A percentile compares a stretch with the other conserved stretches of the same genome.
Conservation (phyloP, 2,329 filamentous ascomycete genomes). For the Verticillium albo-atrum region DNA sequence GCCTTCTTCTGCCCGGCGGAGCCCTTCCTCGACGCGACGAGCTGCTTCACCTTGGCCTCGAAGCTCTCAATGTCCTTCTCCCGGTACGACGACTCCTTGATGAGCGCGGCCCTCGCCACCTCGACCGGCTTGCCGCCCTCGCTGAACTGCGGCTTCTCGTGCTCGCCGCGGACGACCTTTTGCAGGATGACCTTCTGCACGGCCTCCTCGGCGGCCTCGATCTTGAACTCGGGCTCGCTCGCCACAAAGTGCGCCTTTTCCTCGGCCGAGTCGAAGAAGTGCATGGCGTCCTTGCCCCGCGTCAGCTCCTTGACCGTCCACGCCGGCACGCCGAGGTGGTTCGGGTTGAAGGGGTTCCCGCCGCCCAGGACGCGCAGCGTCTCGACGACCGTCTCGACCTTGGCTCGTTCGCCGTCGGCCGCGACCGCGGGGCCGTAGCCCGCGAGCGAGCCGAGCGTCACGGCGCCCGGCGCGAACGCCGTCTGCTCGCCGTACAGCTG, state of each 20-base stretch:
- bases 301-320: slow-evolving; percentile 17
- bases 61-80: slow-evolving; percentile 28
- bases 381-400: slow-evolving; percentile 22
- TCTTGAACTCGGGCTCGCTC: slow-evolving; percentile 18
- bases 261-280: slow-evolving; percentile 9
- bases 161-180: slow-evolving; percentile 27
- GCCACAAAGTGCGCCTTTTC: slow-evolving; percentile 11
- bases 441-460: slow-evolving; percentile 27
- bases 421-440: slow-evolving; percentile 28
- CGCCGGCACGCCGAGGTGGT: slow-evolving; percentile 14
- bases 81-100: slow-evolving; percentile 31
- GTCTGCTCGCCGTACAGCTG: slow-evolving; percentile 14
- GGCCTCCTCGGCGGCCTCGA: slow-evolving; percentile 27
- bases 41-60: slow-evolving; percentile 31
- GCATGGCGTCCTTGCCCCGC: slow-evolving; percentile 12
- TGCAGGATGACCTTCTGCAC: slow-evolving; percentile 26
- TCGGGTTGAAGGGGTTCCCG: slow-evolving; percentile 13
- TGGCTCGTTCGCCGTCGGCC: slow-evolving; percentile 19
- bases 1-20: slow-evolving; percentile 4
- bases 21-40: slow-evolving; percentile 18
- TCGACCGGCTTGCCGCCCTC: slow-evolving; percentile 22
- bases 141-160: slow-evolving; percentile 28
- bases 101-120: slow-evolving; percentile 29
- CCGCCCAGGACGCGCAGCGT: slow-evolving; percentile 29
- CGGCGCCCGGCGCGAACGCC: slow-evolving; percentile 23